A percentile compares a stretch with the other conserved stretches of the same genome.
Conservation (phyloP, 129 eudicot genomes). For the Helianthus annuus region HanXRQr2.0-SUNRISE NC_035433.2:122088837-122089336, state of each 20-base stretch:
- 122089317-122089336: slow-evolving; percentile 15
- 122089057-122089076: slow-evolving; percentile 76
- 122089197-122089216: slow-evolving; percentile 6
- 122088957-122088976: slow-evolving; percentile 29
- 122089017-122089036: slow-evolving; percentile 87
- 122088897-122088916: slow-evolving; percentile 28
- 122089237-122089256: slow-evolving; percentile 28
- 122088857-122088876: slow-evolving; percentile 13
- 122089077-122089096: slow-evolving; percentile 82
- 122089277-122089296: slow-evolving; percentile 33
- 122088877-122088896: slow-evolving; percentile 45
- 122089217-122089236: slow-evolving; percentile 10
- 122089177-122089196: slow-evolving; percentile 15
- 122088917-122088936: slow-evolving; percentile 39
- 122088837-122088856: slow-evolving; percentile 56
- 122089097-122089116: slow-evolving; percentile 87
- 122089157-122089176: slow-evolving; percentile 64
- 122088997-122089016: slow-evolving; percentile 83
- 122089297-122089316: slow-evolving; percentile 28
- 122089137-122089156: slow-evolving; percentile 77
- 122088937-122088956: slow-evolving; percentile 10
- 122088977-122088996: slow-evolving; percentile 72
- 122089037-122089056: slow-evolving; percentile 79
- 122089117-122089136: slow-evolving; percentile 61
- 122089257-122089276: slow-evolving; percentile 4